Evolutionary conservation across 768 basidiomycete genomes (phyloP).

Genomic region (Podaxis sp.): DNA sequence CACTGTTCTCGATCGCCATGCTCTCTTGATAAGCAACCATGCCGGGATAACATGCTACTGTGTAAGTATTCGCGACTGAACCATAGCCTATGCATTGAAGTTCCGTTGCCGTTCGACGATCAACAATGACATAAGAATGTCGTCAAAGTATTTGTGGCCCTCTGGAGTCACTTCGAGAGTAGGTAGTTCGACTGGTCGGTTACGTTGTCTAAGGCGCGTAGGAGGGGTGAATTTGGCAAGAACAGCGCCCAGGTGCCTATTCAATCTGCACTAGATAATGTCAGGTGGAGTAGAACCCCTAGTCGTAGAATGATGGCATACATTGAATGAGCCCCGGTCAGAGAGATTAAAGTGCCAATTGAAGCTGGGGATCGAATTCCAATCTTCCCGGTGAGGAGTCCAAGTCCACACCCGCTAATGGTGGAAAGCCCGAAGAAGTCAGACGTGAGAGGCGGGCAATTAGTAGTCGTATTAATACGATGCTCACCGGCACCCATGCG

Average conservation of each 20-base stretch:
- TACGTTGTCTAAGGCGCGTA: not conserved
- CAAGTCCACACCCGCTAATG: not conserved
- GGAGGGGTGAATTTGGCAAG: constrained; percentile 16
- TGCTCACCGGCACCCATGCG: not conserved
- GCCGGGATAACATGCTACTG: not conserved
- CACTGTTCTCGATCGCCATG: too few relatives aligned
- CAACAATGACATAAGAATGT: constrained; percentile 19
- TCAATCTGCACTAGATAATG: not conserved
- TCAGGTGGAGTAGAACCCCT: not conserved
- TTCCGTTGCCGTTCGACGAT: not conserved
- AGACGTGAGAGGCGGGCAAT: not conserved
- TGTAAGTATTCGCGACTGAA: not conserved
- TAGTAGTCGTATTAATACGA: not conserved
- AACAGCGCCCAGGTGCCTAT: not conserved
- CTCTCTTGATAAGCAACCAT: not conserved
- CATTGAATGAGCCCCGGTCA: not conserved
- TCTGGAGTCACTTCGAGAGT: constrained; percentile 19
- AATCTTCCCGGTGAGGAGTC: not conserved
- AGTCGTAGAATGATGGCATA: too few relatives aligned
- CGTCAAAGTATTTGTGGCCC: constrained; percentile 22
- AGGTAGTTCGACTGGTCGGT: not conserved
- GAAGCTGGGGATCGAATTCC: not conserved
- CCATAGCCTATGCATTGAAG: not conserved
- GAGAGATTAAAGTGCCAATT: not conserved
- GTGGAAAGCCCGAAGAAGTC: not conserved